These are phyloP conservation scores for Rhodotorula kratochvilovae DNA, from an alignment of 768 basidiomycete genomes.

Conservation along the genomic window DNA sequence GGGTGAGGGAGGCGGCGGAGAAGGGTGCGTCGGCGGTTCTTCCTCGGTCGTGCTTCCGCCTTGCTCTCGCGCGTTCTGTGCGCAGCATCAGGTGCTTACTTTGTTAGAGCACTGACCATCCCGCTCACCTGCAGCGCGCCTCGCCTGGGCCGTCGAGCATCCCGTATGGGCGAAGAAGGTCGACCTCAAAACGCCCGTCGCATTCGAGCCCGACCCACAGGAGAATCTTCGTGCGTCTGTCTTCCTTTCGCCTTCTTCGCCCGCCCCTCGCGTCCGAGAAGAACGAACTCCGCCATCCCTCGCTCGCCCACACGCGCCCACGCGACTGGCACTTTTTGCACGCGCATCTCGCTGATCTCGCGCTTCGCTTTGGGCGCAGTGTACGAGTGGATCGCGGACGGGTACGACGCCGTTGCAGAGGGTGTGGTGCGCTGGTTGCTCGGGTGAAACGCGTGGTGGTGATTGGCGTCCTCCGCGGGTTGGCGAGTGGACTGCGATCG, in stretches of 20 bases:
- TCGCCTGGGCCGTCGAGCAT: not conserved
- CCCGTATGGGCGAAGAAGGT: constrained; percentile 5
- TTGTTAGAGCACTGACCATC: not conserved
- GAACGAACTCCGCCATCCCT: too few species aligned
- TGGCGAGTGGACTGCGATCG: too few species aligned
- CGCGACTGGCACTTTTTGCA: too few species aligned
- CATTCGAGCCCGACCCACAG: not conserved
- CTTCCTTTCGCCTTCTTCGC: not conserved
- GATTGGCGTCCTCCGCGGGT: not conserved
- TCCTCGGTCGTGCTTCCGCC: not conserved
- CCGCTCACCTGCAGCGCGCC: not conserved
- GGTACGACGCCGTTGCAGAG: not conserved
- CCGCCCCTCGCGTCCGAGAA: too few species aligned
- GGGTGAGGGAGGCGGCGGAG: not conserved
- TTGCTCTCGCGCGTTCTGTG: too few species aligned
- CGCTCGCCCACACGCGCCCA: too few species aligned
- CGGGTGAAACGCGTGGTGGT: not conserved
- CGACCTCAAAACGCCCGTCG: not conserved
- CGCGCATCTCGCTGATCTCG: not conserved
- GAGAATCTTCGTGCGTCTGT: not conserved
- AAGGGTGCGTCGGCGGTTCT: constrained; percentile 2
- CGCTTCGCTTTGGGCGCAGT: not conserved
- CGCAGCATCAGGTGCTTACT: not conserved
- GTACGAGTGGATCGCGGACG: not conserved
- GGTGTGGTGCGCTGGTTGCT: not conserved